phyloP scores from a whole-genome alignment of 2,329 filamentous ascomycete species.

The Acephala macrosclerotiorum region DNA sequence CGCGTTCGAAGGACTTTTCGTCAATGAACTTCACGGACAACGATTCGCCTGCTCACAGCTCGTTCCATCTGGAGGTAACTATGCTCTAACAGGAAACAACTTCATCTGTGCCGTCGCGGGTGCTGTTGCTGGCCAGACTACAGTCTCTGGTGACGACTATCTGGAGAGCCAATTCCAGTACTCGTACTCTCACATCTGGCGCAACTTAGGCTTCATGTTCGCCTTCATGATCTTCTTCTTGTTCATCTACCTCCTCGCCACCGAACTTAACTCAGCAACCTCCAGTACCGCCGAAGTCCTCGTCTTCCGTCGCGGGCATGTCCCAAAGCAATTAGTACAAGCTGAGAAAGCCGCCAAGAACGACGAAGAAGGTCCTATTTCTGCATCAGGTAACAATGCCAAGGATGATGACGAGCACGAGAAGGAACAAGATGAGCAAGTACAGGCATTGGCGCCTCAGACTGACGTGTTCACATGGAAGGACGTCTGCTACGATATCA shows the following conservation, averaged over 20 bases:
- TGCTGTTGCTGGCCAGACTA: conserved; percentile 57
- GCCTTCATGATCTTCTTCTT: conserved; percentile 71
- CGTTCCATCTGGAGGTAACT: conserved; percentile 41
- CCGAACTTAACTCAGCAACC: conserved; percentile 69
- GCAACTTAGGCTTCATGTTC: conserved; percentile 73
- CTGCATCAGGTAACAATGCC: conserved; percentile 15
- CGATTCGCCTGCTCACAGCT: conserved; percentile 62
- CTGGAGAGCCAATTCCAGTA: conserved; percentile 64
- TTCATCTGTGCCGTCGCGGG: conserved; percentile 66
- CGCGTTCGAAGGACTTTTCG: conserved; percentile 80
- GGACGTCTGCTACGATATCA: conserved; percentile 74
- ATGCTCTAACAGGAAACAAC: conserved; percentile 52
- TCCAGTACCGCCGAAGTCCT: conserved; percentile 80
- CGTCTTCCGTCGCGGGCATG: conserved; percentile 71
- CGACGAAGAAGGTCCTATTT: conserved; percentile 36
- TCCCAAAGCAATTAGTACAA: conserved; percentile 49
- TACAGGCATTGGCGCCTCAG: conserved; percentile 39
- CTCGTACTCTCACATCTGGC: conserved; percentile 49
- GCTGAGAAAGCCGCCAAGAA: conserved; percentile 41
- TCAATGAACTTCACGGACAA: conserved; percentile 90
- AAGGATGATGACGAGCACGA: conserved; percentile 30
- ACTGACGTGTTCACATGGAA: conserved; percentile 45
- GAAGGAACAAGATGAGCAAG: conserved; percentile 35
- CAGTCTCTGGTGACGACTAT: conserved; percentile 67
- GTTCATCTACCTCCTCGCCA: conserved; percentile 65